These are phyloP conservation scores for Apodospora peruviana DNA, from an alignment of 495 filamentous ascomycete genomes.

Conservation along the genomic window DNA sequence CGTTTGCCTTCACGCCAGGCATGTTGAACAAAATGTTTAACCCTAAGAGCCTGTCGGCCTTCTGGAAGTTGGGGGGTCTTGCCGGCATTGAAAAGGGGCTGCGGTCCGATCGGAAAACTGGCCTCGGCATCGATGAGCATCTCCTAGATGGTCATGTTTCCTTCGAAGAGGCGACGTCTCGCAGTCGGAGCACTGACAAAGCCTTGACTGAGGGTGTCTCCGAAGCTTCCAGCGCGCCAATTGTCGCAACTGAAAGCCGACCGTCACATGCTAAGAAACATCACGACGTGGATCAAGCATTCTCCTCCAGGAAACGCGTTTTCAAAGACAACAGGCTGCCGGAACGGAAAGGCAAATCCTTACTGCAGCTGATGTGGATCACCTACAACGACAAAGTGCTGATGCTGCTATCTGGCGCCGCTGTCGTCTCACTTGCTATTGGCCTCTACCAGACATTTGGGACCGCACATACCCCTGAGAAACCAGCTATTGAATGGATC, in stretches of 20 bases:
- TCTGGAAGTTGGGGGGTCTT: slow-evolving; percentile 62
- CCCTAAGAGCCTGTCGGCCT: slow-evolving; percentile 69
- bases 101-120: slow-evolving; percentile 56
- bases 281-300: slow-evolving; percentile 27
- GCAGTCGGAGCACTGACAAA: slow-evolving; percentile 17
- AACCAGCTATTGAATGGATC: slow-evolving; percentile 63
- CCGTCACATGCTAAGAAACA: slow-evolving; percentile 7
- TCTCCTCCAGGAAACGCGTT: slow-evolving; percentile 62
- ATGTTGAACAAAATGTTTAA: slow-evolving; percentile 70
- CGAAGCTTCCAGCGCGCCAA: slow-evolving; percentile 9
- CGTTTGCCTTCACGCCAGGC: slow-evolving; percentile 66
- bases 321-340: slow-evolving; percentile 69
- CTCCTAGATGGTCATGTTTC: slow-evolving; percentile 49
- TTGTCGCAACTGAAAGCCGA: slow-evolving; percentile 8
- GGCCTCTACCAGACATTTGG: slow-evolving; percentile 65
- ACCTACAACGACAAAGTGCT: slow-evolving; percentile 85
- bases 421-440: slow-evolving; percentile 63
- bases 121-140: slow-evolving; percentile 63
- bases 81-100: slow-evolving; percentile 62
- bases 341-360: slow-evolving; percentile 64
- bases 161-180: slow-evolving; percentile 54
- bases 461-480: slow-evolving; percentile 32
- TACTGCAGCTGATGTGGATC: slow-evolving; percentile 74
- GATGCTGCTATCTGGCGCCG: slow-evolving; percentile 68
- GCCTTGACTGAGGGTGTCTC: slow-evolving; percentile 23